Evolutionary conservation across 192 early-diverging fungal genomes (phyloP).

Genomic region (Coemansia sp.): DNA sequence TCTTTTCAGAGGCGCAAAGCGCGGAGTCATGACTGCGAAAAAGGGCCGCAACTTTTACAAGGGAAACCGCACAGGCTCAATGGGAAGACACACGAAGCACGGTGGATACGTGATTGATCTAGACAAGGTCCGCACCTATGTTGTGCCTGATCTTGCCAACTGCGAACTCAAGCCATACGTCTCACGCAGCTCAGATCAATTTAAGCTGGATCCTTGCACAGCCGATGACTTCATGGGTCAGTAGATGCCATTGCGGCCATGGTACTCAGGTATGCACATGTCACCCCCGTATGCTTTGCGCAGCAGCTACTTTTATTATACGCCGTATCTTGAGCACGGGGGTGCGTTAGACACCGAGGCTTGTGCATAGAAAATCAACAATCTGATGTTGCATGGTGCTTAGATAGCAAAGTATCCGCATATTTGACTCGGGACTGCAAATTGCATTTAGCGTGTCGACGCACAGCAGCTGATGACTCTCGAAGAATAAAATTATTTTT

Average conservation of each 20-base stretch:
- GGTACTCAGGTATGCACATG: background rate
- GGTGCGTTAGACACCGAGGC: too few species aligned
- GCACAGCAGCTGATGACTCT: too few species aligned
- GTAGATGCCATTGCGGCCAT: background rate
- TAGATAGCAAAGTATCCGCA: too few species aligned
- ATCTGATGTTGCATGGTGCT: too few species aligned
- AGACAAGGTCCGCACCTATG: constrained; percentile 53
- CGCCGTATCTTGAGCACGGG: too few species aligned
- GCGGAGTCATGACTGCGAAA: constrained; percentile 56
- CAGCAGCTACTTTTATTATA: too few species aligned
- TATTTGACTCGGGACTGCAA: too few species aligned
- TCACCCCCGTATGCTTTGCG: too few species aligned
- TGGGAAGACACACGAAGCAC: constrained; percentile 56
- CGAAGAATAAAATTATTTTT: too few species aligned
- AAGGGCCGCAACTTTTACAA: constrained; percentile 57
- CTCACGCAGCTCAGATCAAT: constrained; percentile 38
- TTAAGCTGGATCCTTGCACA: constrained; percentile 42
- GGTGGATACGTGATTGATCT: constrained; percentile 45
- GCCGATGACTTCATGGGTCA: constrained; percentile 17
- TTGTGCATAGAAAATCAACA: too few species aligned
- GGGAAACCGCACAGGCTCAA: constrained; percentile 55
- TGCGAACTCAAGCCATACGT: constrained; percentile 56
- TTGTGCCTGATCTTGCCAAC: constrained; percentile 43
- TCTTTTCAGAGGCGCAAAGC: constrained; percentile 51
- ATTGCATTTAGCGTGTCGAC: too few species aligned